Base-by-base conservation (phyloP, 208 protist genomes). In the Leishmania tropica region DNA sequence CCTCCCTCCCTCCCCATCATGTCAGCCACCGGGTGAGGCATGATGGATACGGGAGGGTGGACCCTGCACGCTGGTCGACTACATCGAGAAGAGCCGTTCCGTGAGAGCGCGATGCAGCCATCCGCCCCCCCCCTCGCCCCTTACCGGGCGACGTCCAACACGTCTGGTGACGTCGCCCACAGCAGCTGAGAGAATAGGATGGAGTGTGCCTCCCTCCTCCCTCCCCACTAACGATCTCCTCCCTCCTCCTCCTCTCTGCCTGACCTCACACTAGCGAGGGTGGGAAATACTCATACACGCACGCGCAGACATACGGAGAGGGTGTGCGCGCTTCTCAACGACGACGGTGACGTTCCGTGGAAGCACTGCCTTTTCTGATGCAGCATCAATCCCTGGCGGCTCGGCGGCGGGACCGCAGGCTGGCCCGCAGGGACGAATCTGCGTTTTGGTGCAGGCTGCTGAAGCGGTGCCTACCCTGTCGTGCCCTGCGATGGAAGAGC, bases 381-480 rank as follows among this genome's bases (percentile, higher is more conserved):
- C 74, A 17, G 19, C 37, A 15, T 6, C 72, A 78, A 31, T 48
- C 53, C 21, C 48, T 48, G 17, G 48, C 5, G 51, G 17, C 13
- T 31, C 45, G 45, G 48, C 24, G 31, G 51, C 72, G 48, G 10
- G 31, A 28, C 31, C 15, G 15, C 31, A 62, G 48, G 72, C 47
- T 19, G n/a, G 0, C 1, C 11, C n/a, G 21, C 51, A 37, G 37
- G 15, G 53, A 48, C 2, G 40, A 42, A 19, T 11, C 74, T 35
- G 37, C 74, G 37, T 15, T 53, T 31, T 67, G 54, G 53, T n/a
- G 10, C 31, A 78, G 37, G 0, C 24, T 78, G 24, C 37, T 81
- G 40, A 72, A 56, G 5, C 77, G 77, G 35, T 81, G 77, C 31
- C 35, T 81, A 0, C 81, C 71, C 17, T 78, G 53, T 17, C 53